Evolutionary conservation across 2,329 filamentous ascomycete species (phyloP), one percentile per base, ranked within the genome.

Genomic region (Magnaporthiopsis incrustans): DNA sequence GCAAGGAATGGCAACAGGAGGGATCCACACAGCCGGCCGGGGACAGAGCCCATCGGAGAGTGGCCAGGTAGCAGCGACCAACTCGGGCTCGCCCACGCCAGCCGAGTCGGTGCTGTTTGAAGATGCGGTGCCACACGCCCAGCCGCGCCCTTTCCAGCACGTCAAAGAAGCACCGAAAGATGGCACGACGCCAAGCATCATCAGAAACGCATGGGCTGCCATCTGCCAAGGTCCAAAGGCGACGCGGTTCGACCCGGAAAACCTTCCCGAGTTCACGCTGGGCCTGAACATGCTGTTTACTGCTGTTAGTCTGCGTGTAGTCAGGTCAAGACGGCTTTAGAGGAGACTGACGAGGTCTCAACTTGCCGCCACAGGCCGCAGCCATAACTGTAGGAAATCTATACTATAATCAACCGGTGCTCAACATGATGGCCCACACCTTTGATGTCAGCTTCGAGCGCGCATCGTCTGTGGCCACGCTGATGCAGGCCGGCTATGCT

Each of bases 401-500:
- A 3, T 94, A 94, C 76, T 70, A 94, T 74, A 90, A 84, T 65
- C 90, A 93, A 70, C 89, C 91, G 0, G 90, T 94, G 60, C 77
- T 94, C 30, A 91, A 92, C 71, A 84, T 89, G 62, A 81, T 95
- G 57, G 90, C 91, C 0, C 73, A 79, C 12, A 87, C 89, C 22
- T 94, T 95, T 70, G 71, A 82, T 63, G 87, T 94, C 60, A 82
- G 81, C 11, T 89, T 91, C 70, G 89, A 91, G 70, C 79, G 82
- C 63, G 85, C 90, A 0, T 83, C 83, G 1, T 76, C 79, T 57
- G 86, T 94, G 30, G 89, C 91, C 1, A 94, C 91, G 0, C 77
- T 92, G 58, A 86, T 90, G 74, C 91, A 95, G 73, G 88, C 89
- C 1, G 91, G 91, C 1, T 95, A 95, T 74, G 90, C 90, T 0